Percentiles rank a stretch among this genome's conserved stretches.
These are phyloP conservation scores for Yarrowia osloensis DNA, from an alignment of 805 yeast species.

Conservation along the genomic window DNA sequence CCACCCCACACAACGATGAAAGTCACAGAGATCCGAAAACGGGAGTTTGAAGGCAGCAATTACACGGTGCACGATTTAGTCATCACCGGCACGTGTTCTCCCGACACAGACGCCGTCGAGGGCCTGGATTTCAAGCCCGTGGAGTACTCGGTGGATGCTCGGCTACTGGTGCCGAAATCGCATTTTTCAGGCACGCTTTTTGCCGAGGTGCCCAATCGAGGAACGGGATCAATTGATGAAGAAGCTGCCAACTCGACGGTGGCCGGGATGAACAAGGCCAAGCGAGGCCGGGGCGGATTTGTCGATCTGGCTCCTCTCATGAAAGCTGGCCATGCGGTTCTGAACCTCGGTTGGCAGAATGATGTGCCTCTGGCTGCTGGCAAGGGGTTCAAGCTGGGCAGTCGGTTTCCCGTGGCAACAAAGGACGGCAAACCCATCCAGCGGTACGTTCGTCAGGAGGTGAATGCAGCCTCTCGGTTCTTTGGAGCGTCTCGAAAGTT, in stretches of 20 bases:
- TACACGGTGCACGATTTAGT: neutral
- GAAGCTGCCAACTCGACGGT: neutral
- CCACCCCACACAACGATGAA: neutral
- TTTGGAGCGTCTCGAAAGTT: conserved; percentile 24
- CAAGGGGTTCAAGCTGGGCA: conserved; percentile 18
- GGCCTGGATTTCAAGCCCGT: neutral
- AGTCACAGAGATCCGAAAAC: neutral
- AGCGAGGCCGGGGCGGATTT: conserved; percentile 7
- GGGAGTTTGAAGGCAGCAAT: neutral
- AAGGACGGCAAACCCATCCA: neutral
- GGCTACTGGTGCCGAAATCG: conserved; percentile 1
- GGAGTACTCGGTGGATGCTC: conserved; percentile 24
- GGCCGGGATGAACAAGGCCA: neutral
- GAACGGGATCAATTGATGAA: conserved; percentile 17
- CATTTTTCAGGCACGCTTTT: conserved; percentile 14
- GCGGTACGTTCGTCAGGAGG: conserved; percentile 19
- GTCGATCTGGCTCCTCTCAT: conserved; percentile 9
- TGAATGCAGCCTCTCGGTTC: conserved; percentile 17
- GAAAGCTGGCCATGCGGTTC: neutral
- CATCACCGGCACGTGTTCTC: neutral
- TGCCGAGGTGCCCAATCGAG: conserved; percentile 16
- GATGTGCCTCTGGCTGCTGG: conserved; percentile 5
- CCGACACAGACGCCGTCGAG: neutral
- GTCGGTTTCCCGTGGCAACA: neutral
- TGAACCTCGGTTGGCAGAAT: conserved; percentile 28